phyloP scores from a whole-genome alignment of 208 protist genomes.

The Leishmania arabica region DNA sequence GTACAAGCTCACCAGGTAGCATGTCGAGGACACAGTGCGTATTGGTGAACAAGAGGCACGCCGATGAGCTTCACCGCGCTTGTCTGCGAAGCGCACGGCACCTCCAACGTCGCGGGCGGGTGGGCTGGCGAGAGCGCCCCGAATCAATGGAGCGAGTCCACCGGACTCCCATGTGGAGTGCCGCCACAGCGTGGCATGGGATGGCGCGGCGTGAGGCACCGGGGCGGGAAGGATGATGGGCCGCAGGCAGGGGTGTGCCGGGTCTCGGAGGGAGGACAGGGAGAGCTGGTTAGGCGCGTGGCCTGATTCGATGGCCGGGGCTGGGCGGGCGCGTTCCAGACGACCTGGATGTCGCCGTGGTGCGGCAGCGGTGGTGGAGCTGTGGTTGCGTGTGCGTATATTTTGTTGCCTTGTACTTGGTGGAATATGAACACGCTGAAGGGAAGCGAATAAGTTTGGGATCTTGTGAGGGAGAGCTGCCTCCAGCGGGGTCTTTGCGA shows the following conservation, averaged over 20 bases:
- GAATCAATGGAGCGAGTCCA: not conserved
- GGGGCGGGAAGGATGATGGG: too few relatives aligned
- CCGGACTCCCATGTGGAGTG: not conserved
- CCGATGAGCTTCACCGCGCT: too few relatives aligned
- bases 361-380: too few relatives aligned
- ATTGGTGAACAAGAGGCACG: not conserved
- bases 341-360: too few relatives aligned
- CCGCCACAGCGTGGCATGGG: not conserved
- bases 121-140: not conserved
- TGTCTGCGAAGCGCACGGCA: not conserved
- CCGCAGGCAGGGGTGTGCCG: too few relatives aligned
- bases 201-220: not conserved
- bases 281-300: too few relatives aligned
- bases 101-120: not conserved
- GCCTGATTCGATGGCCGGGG: too few relatives aligned
- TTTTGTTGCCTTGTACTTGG: not conserved
- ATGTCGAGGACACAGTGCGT: accelerated
- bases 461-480: too few relatives aligned
- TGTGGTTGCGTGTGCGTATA: not conserved
- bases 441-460: not conserved
- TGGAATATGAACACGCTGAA: not conserved
- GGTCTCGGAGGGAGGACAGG: not conserved
- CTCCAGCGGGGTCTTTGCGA: too few relatives aligned
- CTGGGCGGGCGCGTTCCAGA: too few relatives aligned
- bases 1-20: not conserved